Evolutionary conservation across 2,329 filamentous ascomycete species (phyloP).

Genomic region (Nemania sp.): DNA sequence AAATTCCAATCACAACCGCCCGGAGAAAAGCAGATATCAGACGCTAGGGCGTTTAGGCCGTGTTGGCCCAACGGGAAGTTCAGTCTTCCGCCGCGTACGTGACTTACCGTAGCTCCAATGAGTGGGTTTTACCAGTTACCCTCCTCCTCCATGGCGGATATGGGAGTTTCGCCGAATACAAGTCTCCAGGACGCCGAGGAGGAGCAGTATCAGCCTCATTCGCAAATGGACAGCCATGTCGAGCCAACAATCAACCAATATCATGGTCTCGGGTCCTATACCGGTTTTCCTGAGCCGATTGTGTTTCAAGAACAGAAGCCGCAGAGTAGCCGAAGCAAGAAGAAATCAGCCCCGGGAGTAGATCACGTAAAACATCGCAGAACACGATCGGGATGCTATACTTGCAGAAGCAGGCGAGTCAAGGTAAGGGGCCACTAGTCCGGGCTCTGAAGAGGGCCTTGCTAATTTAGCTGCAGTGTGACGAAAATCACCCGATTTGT

Average conservation of each 20-base stretch:
- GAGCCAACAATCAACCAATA: constrained; percentile 48
- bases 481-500: constrained; percentile 84
- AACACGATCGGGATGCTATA: constrained; percentile 91
- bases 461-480: constrained; percentile 66
- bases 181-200: constrained; percentile 50
- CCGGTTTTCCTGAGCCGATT: constrained; percentile 54
- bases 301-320: constrained; percentile 53
- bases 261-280: constrained; percentile 53
- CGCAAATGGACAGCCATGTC: constrained; percentile 37
- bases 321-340: constrained; percentile 48
- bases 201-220: constrained; percentile 43
- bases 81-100: constrained; percentile 15
- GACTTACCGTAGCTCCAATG: constrained; percentile 44
- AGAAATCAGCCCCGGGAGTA: constrained; percentile 53
- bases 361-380: constrained; percentile 90
- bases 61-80: background rate
- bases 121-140: constrained; percentile 61
- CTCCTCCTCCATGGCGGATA: constrained; percentile 55
- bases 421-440: constrained; percentile 60
- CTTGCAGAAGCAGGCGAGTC: constrained; percentile 84
- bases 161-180: constrained; percentile 41
- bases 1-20: background rate
- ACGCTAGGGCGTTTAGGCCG: constrained; percentile 7
- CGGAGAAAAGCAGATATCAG: constrained; percentile 9
- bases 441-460: background rate